These are phyloP conservation scores for Oryza meyeriana DNA, from an alignment of 176 grass and related monocot species.

Conservation along the genomic window DNA sequence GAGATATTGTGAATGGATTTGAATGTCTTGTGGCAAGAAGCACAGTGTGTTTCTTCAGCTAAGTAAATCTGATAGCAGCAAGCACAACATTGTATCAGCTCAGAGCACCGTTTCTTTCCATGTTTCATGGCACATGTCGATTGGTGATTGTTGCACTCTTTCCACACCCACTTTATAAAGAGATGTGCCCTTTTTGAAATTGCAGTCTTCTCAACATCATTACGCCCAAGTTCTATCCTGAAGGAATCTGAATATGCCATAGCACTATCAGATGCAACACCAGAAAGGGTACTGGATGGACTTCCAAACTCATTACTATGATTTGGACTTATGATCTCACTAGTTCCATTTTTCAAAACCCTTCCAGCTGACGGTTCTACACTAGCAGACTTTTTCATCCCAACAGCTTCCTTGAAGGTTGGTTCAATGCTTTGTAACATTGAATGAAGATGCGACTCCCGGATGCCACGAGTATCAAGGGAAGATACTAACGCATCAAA, in stretches of 20 bases:
- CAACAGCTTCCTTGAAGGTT: slow-evolving; percentile 80
- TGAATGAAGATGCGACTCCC: slow-evolving; percentile 81
- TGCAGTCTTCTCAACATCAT: slow-evolving; percentile 59
- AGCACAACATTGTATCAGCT: slow-evolving; percentile 60
- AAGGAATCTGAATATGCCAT: slow-evolving; percentile 60
- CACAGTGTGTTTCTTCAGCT: slow-evolving; percentile 77
- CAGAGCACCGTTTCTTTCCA: slow-evolving; percentile 62
- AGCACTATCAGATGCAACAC: slow-evolving; percentile 53
- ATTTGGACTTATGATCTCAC: slow-evolving; percentile 59
- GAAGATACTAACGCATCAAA: slow-evolving; percentile 74
- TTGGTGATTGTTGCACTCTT: slow-evolving; percentile 49
- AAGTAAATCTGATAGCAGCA: slow-evolving; percentile 68
- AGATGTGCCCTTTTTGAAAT: slow-evolving; percentile 57
- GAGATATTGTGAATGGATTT: slow-evolving; percentile 62
- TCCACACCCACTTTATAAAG: slow-evolving; percentile 88
- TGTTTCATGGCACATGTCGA: slow-evolving; percentile 49
- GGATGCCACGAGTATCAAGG: slow-evolving; percentile 84
- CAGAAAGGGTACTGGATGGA: slow-evolving; percentile 67
- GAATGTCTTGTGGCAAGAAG: slow-evolving; percentile 78
- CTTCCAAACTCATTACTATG: slow-evolving; percentile 57
- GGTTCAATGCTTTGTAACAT: slow-evolving; percentile 89
- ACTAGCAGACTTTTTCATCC: slow-evolving; percentile 31
- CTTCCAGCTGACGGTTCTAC: slow-evolving; percentile 25
- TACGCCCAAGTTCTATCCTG: slow-evolving; percentile 67
- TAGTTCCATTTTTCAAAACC: slow-evolving; percentile 40